Conservation (phyloP, 441 rosid genomes). For the Raphanus hybrid region DNA sequence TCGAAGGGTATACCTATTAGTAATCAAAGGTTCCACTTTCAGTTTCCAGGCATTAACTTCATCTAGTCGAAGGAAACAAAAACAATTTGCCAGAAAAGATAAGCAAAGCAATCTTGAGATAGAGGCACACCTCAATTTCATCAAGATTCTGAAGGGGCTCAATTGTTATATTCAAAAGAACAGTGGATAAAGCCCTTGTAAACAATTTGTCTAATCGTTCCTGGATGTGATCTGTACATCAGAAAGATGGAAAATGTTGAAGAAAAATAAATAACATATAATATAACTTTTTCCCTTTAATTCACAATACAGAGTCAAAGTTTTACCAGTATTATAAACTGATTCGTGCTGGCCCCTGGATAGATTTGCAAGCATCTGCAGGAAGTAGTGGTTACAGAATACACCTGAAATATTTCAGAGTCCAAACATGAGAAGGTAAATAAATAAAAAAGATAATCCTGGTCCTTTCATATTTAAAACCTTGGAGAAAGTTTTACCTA, state of each 20-base stretch:
- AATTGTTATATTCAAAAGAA: constrained; percentile 64
- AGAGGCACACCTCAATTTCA: constrained; percentile 72
- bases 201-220: constrained; percentile 59
- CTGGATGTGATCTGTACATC: constrained; percentile 69
- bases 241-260: constrained; percentile 8
- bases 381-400: constrained; percentile 94
- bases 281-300: not conserved
- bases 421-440: not conserved
- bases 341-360: constrained; percentile 79
- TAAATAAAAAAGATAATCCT: not conserved
- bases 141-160: constrained; percentile 62
- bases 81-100: not conserved
- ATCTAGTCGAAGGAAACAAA: constrained; percentile 6
- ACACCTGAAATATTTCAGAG: constrained; percentile 58
- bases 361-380: constrained; percentile 73
- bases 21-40: constrained; percentile 30
- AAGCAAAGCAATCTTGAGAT: constrained; percentile 20
- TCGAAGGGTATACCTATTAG: constrained; percentile 70
- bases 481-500: constrained; percentile 59
- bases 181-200: constrained; percentile 57
- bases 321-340: constrained; percentile 52
- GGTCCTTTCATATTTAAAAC: not conserved
- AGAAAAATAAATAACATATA: not conserved
- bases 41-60: constrained; percentile 14
- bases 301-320: not conserved